Base-by-base conservation (phyloP, 2,329 filamentous ascomycete genomes). In the Tothia fuscella region DNA sequence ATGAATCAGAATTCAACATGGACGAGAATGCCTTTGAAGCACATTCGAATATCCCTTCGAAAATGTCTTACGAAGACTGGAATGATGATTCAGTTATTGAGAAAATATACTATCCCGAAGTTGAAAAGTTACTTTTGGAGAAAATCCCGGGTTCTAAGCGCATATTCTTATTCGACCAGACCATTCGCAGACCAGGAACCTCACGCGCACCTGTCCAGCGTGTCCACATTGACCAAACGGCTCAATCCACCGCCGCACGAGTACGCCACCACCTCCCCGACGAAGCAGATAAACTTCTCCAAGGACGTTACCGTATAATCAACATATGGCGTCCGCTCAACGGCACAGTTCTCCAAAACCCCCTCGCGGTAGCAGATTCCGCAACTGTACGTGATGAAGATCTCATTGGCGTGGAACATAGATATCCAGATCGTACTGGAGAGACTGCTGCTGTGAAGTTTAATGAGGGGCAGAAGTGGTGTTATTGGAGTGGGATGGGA, bases 221-320 rank as follows among this genome's bases (percentile, higher is more conserved):
- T 30, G 82, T 82, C 0, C 87, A 94, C 60, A 82, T 93, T 47
- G 87, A 94, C 58, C 87, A 94, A 62, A 91, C 85, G 0, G 61
- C 72, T 5, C 59, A 59, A 13, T 80, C 82, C 0, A 78, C 82
- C 0, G 70, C 63, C 7, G 68, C 74, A 56, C 80, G 86, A 36
- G 81, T 93, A 2, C 65, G 65, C 12, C 64, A 71, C 2, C 84
- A 88, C 58, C 66, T 85, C 42, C 62, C 73, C 1, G 71, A 71
- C 7, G 81, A 87, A 47, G 82, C 83, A 0, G 77, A 80, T 3
- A 54, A 61, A 42, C 65, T 89, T 0, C 71, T 89, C 1, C 56
- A 68, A 45, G 75, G 72, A 3, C 76, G 86, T 2, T 87, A 85
- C 59, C 74, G 86, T 46, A 84, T 94, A 53, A 75, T 94, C 58